These are phyloP conservation scores for Trypanosoma conorhini DNA, from an alignment of 208 protist species.

Conservation along the genomic window DNA sequence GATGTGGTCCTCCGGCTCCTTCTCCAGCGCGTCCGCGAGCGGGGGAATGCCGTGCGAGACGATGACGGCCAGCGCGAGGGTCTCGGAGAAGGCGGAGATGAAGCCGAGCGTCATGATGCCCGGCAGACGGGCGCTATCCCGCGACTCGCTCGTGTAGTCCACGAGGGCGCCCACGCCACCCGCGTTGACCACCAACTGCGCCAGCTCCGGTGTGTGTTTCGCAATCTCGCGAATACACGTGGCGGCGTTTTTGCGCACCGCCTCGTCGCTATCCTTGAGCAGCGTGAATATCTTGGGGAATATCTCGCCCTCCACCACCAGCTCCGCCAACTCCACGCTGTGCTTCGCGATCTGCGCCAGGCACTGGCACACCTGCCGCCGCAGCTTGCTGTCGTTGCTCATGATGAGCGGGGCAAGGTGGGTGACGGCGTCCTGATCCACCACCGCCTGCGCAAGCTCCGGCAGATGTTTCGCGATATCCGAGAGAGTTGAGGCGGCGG, in stretches of 20 bases:
- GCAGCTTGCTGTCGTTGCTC: slow-evolving; percentile 95
- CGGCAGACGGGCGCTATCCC: slow-evolving; percentile 92
- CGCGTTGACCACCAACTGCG: slow-evolving; percentile 97
- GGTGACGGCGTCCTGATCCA: slow-evolving; percentile 96
- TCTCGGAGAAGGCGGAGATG: slow-evolving; percentile 98
- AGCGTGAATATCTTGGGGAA: slow-evolving; percentile 97
- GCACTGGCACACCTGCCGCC: slow-evolving; percentile 95
- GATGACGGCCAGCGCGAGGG: slow-evolving; percentile 96
- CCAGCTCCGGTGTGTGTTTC: slow-evolving; percentile 98
- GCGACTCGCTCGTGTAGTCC: slow-evolving; percentile 95
- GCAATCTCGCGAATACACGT: slow-evolving; percentile 97
- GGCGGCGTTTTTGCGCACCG: slow-evolving; percentile 97
- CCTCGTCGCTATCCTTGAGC: slow-evolving; percentile 95
- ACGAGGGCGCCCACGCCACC: slow-evolving; percentile 97
- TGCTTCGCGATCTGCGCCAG: slow-evolving; percentile 98
- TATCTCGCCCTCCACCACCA: slow-evolving; percentile 98
- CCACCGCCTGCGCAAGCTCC: slow-evolving; percentile 95
- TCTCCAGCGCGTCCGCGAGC: slow-evolving; percentile 91
- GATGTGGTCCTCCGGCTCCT: slow-evolving; percentile 95
- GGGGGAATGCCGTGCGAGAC: slow-evolving; percentile 93
- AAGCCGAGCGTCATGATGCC: slow-evolving; percentile 99
- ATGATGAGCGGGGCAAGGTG: slow-evolving; percentile 97
- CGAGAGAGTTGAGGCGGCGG: slow-evolving; percentile 95
- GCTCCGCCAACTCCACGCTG: slow-evolving; percentile 97
- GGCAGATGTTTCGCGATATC: slow-evolving; percentile 96